These are phyloP conservation scores for Cicer pinnatifidum DNA, from an alignment of 306 rosid species.

Conservation along the genomic window DNA sequence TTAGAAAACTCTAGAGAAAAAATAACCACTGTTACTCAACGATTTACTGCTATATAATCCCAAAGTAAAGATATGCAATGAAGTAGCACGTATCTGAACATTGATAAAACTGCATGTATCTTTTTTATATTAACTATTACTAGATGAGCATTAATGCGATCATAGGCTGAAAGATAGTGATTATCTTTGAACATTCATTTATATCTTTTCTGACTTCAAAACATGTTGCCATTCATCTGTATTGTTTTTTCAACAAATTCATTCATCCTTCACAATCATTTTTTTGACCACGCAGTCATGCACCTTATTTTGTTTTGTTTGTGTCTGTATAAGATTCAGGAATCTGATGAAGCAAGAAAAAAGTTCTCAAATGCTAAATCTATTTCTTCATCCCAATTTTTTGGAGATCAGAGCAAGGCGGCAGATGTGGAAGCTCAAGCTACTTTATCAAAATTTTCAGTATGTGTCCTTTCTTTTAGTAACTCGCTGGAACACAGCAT, in stretches of 20 bases:
- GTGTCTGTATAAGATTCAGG: constrained; percentile 61
- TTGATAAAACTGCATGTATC: not conserved
- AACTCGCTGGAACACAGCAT: constrained; percentile 21
- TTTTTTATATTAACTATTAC: not conserved
- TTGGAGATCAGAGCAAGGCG: constrained; percentile 81
- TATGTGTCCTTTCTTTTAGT: constrained; percentile 47
- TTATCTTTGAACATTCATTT: constrained; percentile 1
- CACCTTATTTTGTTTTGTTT: constrained; percentile 26
- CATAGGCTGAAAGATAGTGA: constrained; percentile 13
- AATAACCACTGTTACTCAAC: not conserved
- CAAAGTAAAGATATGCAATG: not conserved
- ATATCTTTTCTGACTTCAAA: constrained; percentile 18
- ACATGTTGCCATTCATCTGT: constrained; percentile 15
- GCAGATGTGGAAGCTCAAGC: constrained; percentile 69
- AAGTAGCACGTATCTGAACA: not conserved
- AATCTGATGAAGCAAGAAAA: constrained; percentile 92
- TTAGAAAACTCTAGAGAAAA: not conserved
- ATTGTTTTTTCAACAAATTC: not conserved
- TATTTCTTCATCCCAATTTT: constrained; percentile 92
- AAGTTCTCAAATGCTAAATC: constrained; percentile 96
- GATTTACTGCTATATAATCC: not conserved
- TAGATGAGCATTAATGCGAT: not conserved
- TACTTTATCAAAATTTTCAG: constrained; percentile 85
- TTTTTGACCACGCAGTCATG: not conserved
- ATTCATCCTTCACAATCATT: not conserved